Conservation (phyloP, 768 basidiomycete genomes). For the Suillus fuscotomentosus region DNA sequence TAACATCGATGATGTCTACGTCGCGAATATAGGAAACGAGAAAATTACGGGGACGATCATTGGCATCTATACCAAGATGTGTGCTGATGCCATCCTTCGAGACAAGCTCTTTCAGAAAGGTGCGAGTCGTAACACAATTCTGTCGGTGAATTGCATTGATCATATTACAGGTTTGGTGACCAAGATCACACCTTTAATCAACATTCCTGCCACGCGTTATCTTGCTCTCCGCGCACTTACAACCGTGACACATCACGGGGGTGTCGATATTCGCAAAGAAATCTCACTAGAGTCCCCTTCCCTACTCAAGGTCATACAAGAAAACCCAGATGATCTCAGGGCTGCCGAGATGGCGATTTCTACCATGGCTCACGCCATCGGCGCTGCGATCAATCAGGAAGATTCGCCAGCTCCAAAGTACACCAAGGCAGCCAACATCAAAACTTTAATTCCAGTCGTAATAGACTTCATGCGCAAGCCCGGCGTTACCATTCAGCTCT, state of each 20-base stretch:
- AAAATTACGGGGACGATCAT: constrained; percentile 55
- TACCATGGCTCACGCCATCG: constrained; percentile 51
- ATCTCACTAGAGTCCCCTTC: constrained; percentile 44
- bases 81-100: constrained; percentile 54
- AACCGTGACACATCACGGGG: constrained; percentile 63
- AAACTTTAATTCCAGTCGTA: constrained; percentile 41
- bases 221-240: constrained; percentile 55
- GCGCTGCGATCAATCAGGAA: constrained; percentile 41
- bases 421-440: constrained; percentile 42
- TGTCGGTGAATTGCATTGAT: background rate
- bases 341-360: constrained; percentile 50
- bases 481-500: constrained; percentile 36
- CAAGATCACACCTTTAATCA: constrained; percentile 56
- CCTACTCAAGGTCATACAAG: constrained; percentile 46
- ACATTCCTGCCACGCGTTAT: constrained; percentile 45
- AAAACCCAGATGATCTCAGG: constrained; percentile 48
- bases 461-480: constrained; percentile 45
- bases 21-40: constrained; percentile 40
- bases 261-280: constrained; percentile 44
- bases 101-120: constrained; percentile 60
- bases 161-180: constrained; percentile 45
- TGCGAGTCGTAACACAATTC: constrained; percentile 17
- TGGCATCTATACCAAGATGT: constrained; percentile 65
- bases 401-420: constrained; percentile 35
- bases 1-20: constrained; percentile 49